phyloP scores from a whole-genome alignment of 441 rosid genomes.

The Erysimum cheiri region DNA sequence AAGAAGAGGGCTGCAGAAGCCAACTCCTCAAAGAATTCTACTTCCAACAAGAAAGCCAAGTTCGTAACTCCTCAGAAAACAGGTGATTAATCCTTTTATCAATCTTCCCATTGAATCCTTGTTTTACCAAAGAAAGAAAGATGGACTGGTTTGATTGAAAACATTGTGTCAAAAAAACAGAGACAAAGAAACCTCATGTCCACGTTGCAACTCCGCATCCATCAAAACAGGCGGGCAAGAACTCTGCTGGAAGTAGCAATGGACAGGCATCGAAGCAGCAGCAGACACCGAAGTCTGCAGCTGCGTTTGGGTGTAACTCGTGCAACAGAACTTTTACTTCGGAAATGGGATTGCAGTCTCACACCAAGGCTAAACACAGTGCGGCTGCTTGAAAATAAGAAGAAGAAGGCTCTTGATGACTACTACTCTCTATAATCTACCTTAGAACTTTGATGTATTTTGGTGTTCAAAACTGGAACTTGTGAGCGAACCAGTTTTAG shows the following conservation, averaged over 20 bases:
- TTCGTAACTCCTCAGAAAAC: slow-evolving; percentile 68
- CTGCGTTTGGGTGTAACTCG: slow-evolving; percentile 57
- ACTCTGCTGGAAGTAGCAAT: slow-evolving; percentile 45
- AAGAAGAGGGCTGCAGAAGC: slow-evolving; percentile 76
- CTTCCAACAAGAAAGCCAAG: slow-evolving; percentile 69
- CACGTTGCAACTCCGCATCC: slow-evolving; percentile 86
- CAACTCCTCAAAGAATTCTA: slow-evolving; percentile 46
- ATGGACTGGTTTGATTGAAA: background rate
- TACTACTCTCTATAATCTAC: background rate
- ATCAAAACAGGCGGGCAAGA: slow-evolving; percentile 59
- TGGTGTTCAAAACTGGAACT: slow-evolving; percentile 22
- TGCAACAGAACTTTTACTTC: slow-evolving; percentile 78
- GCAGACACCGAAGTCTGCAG: slow-evolving; percentile 49
- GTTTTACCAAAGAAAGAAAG: background rate
- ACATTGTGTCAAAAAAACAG: slow-evolving; percentile 43
- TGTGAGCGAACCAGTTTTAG: slow-evolving; percentile 34
- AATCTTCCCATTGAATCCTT: background rate
- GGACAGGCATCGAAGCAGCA: slow-evolving; percentile 53
- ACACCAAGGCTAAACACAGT: slow-evolving; percentile 79
- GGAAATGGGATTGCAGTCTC: slow-evolving; percentile 72
- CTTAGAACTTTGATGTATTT: slow-evolving; percentile 17
- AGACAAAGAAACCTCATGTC: slow-evolving; percentile 58
- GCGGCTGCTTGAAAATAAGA: slow-evolving; percentile 45
- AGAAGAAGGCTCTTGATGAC: background rate
- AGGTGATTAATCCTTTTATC: slow-evolving; percentile 47